These are phyloP conservation scores for Gossypium longicalyx DNA, from an alignment of 345 rosid species.

Conservation along the genomic window DNA sequence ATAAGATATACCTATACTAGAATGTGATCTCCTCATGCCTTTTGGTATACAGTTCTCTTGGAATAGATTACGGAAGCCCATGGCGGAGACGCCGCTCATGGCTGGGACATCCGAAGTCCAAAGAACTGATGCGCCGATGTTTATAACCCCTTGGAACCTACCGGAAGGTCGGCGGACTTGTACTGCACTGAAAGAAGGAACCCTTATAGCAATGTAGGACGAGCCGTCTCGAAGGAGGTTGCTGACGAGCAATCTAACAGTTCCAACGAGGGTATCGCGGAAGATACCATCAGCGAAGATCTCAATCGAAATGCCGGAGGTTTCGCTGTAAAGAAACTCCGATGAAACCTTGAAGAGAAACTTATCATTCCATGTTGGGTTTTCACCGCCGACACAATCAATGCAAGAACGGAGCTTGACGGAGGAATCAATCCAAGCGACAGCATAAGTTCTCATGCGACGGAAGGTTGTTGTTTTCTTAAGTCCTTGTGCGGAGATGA, in stretches of 20 bases:
- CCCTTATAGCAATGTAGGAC: slow-evolving; percentile 12
- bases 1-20: neutral
- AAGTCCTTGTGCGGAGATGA: neutral
- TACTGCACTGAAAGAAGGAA: slow-evolving; percentile 28
- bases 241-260: neutral
- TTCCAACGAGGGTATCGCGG: neutral
- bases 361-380: neutral
- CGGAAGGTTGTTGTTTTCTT: slow-evolving; percentile 43
- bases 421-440: neutral
- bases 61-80: slow-evolving; percentile 46
- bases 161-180: slow-evolving; percentile 75
- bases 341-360: neutral
- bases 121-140: slow-evolving; percentile 51
- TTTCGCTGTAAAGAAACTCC: neutral
- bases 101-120: slow-evolving; percentile 45
- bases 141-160: slow-evolving; percentile 68
- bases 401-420: neutral
- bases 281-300: neutral
- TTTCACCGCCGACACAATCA: neutral
- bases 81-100: slow-evolving; percentile 32
- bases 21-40: neutral
- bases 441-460: neutral
- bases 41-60: slow-evolving; percentile 5
- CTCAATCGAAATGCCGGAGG: neutral
- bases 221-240: slow-evolving; percentile 12